Base-by-base conservation (phyloP, 2,329 filamentous ascomycete species). In the Hypomyces rosellus region DNA sequence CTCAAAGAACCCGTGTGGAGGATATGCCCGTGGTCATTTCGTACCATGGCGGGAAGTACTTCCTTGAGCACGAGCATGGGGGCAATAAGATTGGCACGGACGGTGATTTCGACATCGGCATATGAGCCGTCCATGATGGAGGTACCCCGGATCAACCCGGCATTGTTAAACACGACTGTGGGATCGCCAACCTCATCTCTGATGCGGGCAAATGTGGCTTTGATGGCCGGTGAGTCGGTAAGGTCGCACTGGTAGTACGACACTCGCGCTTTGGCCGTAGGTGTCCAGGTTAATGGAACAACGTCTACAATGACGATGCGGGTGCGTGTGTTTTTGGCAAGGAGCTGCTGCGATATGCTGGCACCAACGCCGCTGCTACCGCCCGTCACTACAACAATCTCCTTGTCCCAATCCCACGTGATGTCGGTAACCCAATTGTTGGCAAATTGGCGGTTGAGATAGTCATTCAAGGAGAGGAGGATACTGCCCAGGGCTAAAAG, bases 1-100 rank as follows among this genome's bases (percentile, higher is more conserved):
- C 80, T 81, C 51, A 80, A 69, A 2, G 75, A 80, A 6, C 82
- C 78, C 20, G 85, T 73, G 3, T 79, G 84, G 45, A 86, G 75
- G 39, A 86, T 68, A 67, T 84, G 82, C 5, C 84, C 83, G 62
- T 86, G 82, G 61, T 85, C 79, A 1, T 59, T 59, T 11, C 63
- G 59, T 22, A 80, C 67, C 75, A 86, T 84, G 16, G 69, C 60
- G 0, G 82, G 82, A 2, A 85, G 63, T 61, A 85, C 85, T 52
- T 83, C 75, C 59, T 80, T 42, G 71, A 68, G 40, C 77, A 74
- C 65, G 13, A 77, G 74, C 66, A 82, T 84, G 60, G 85, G 82
- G 0, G 78, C 70, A 8, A 83, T 65, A 1, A 80, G 70, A 63
- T 86, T 86, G 34, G 63, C 65, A 44, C 56, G 56, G 18, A 69